Percentiles rank a stretch among this genome's conserved stretches.
phyloP scores from a whole-genome alignment of 164 flowering plant species.

The Malania oleifera region DNA sequence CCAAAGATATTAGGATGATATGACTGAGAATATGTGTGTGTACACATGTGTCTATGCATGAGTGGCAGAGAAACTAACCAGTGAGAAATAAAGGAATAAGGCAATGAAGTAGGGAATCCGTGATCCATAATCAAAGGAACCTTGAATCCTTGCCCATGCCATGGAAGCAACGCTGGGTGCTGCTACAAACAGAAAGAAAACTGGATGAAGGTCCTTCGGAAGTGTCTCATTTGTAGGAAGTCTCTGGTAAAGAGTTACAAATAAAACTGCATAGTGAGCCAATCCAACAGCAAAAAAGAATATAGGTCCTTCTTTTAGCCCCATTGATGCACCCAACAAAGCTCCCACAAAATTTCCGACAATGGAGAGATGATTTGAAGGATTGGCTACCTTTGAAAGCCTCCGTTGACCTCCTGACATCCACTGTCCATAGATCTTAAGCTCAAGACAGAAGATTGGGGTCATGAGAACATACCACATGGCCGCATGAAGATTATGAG shows the following conservation, averaged over 20 bases:
- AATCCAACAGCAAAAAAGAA: constrained; percentile 85
- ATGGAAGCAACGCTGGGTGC: constrained; percentile 77
- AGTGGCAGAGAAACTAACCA: constrained; percentile 36
- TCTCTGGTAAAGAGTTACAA: constrained; percentile 90
- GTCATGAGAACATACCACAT: constrained; percentile 82
- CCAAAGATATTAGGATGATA: too few species aligned
- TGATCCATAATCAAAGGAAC: constrained; percentile 56
- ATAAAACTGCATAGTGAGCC: constrained; percentile 79
- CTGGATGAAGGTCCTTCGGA: constrained; percentile 80
- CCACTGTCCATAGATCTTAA: constrained; percentile 96
- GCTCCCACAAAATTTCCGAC: constrained; percentile 94
- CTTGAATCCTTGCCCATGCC: constrained; percentile 73
- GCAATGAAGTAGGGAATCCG: constrained; percentile 68
- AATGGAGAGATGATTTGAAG: constrained; percentile 74
- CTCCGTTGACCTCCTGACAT: constrained; percentile 81
- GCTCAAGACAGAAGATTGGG: constrained; percentile 65
- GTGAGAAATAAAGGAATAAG: constrained; percentile 70
- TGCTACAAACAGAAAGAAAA: constrained; percentile 80
- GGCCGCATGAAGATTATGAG: constrained; percentile 25
- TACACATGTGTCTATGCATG: too few species aligned
- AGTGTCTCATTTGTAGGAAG: constrained; percentile 68
- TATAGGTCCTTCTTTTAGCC: constrained; percentile 77
- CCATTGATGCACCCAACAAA: constrained; percentile 72
- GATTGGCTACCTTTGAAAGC: constrained; percentile 86
- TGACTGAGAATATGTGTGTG: too few species aligned